These are phyloP conservation scores for Aegilops bicornis DNA, from an alignment of 176 grass and related monocot species.

Conservation along the genomic window DNA sequence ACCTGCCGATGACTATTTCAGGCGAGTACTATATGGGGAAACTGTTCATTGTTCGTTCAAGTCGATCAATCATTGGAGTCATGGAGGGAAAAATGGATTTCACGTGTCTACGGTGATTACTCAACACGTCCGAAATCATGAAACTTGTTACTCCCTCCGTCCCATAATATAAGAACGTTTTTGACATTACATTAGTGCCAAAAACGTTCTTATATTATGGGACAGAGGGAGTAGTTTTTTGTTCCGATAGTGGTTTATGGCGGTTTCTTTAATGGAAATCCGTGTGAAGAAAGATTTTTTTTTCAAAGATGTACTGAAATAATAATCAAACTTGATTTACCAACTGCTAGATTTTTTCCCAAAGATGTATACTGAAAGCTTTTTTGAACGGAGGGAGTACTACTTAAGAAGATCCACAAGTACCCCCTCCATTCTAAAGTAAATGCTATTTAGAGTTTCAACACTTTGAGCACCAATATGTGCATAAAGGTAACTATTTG, in stretches of 20 bases:
- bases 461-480: not conserved
- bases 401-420: no score
- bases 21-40: slow-evolving; percentile 15
- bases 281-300: no score
- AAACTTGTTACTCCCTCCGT: no score
- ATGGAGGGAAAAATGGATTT: not conserved
- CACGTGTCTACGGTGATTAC: not conserved
- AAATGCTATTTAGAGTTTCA: not conserved
- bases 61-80: slow-evolving; percentile 24
- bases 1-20: slow-evolving; percentile 25
- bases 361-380: no score
- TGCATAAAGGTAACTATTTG: not conserved
- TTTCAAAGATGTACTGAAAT: no score
- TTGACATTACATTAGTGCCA: no score
- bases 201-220: no score
- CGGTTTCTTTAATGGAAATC: no score
- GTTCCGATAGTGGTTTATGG: no score
- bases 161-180: no score
- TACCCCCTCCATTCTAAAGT: not conserved
- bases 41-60: slow-evolving; percentile 22
- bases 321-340: not conserved
- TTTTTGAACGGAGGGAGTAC: no score
- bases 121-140: not conserved
- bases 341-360: not conserved
- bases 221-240: no score